Evolutionary conservation across 768 basidiomycete species (phyloP), one percentile per base, ranked within the genome.

Genomic region (Boletus pseudopeckii): DNA sequence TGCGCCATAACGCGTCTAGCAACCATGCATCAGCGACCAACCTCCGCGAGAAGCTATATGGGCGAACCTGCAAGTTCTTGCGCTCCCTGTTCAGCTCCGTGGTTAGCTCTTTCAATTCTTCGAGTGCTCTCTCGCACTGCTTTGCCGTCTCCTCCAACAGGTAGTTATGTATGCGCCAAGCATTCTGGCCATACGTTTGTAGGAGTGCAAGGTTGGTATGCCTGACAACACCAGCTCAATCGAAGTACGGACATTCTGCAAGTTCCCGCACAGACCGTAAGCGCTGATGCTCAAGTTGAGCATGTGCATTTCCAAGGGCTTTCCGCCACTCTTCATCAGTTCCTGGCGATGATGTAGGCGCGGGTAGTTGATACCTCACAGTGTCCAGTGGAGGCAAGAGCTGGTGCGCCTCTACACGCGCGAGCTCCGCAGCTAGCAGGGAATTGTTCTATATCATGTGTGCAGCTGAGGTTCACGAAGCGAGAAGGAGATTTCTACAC

Each of bases 111-210:
- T 86, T 87, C 54, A 94, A 60, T 58, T 88, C 83, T 63, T 92
- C 92, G n/a, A 90, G 69, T 10, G 83, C 75, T 57, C 76, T 78
- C 69, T 93, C 92, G 8, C 82, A 74, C 54, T 83, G 80, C 62
- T 85, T 86, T 8, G 86, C 83, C 33, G 86, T 83, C 24, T 83
- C 79, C 68, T 96, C 92, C 22, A 94, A 73, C 32, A 90, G 77
- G 64, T 92, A 93, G 70, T 98, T 98, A 66, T 91, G 85, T 70
- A 94, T 84, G 56, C 89, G 82, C 89, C 91, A 96, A 13, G 90
- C 88, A 74, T 98, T 98, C 17, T 86, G 74, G 4, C 90, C 96
- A 64, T 96, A 94, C 33, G 83, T 86, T 66, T 93, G 86, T 33
- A 95, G 72, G 30, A 98, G 74, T 4, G 85, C 80, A 48, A 92